Evolutionary conservation across 164 flowering plant species (phyloP), one percentile per base, ranked within the genome.

Genomic region (Akebia trifoliata): DNA sequence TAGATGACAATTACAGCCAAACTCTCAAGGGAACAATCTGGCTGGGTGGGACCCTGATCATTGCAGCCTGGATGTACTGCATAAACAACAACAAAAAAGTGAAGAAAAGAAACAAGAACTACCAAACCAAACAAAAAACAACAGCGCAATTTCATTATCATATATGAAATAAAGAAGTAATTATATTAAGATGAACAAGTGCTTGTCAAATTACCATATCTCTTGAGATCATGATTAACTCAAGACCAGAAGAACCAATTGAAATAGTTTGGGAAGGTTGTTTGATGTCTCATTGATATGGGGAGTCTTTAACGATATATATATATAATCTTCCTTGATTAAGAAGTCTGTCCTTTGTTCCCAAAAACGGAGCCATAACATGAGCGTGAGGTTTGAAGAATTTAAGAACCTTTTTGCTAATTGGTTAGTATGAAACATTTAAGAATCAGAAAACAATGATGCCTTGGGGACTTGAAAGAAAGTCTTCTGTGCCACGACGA

Each of bases 391-490:
- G 20, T 49, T 45, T 47, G 43, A 53, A 59, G 38, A 59, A 44
- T 59, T 37, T 42, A 20, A 51, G 11, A 9, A 35, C 55, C 38
- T 51, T 45, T 46, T 56, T 22, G 54, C 54, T 46, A 28, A 50
- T 55, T 26, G 46, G 51, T 29, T 50, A 20, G 7, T 12, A 55
- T 8, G 32, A 40, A 39, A 65, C 36, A 18, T 31, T 32, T 28
- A 34, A 37, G 37, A 51, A 60, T 60, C 56, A 56, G 18, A 49
- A 63, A 34, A 20, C 38, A 56, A 60, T 50, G 37, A 60, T 60
- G 46, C 29, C n/a, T 28, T 21, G 14, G 29, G 20, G 51, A 26
- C 49, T 56, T 34, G 2, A 46, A 20, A 43, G n/a, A 44, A 14
- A 3, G 28, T 46, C 64, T 44, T 46, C 40, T 18, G 43, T 26